Conservation (phyloP, 352 stramenopile species). For the Phytophthora sp. region DNA sequence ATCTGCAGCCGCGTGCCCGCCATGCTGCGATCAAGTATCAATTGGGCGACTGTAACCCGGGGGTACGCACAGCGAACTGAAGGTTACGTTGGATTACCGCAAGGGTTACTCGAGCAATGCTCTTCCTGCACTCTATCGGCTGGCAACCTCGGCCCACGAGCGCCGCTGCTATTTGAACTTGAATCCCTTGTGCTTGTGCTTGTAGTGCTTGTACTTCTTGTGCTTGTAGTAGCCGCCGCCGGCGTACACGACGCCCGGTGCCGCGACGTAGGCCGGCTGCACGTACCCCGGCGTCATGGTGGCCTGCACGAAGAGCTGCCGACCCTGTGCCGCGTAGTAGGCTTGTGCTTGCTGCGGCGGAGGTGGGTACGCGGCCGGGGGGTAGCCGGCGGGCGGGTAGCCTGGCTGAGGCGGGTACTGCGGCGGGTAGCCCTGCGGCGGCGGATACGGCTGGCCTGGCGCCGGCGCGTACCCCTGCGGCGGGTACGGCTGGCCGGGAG, state of each 20-base stretch:
- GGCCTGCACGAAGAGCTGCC: slow-evolving; percentile 75
- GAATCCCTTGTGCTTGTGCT: slow-evolving; percentile 56
- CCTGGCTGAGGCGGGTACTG: slow-evolving; percentile 40
- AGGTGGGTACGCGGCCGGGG: slow-evolving; percentile 40
- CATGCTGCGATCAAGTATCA: slow-evolving; percentile 38
- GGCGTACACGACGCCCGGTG: slow-evolving; percentile 64
- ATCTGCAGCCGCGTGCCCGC: slow-evolving; percentile 78
- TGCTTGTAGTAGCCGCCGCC: slow-evolving; percentile 58
- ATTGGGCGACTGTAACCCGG: slow-evolving; percentile 6
- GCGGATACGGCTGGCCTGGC: slow-evolving; percentile 37
- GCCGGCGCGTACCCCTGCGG: slow-evolving; percentile 30
- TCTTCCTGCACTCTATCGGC: not conserved
- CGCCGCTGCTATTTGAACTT: slow-evolving; percentile 49
- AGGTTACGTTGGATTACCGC: slow-evolving; percentile 2
- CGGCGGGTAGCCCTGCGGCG: slow-evolving; percentile 23
- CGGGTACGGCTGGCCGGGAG: slow-evolving; percentile 23
- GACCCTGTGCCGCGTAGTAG: slow-evolving; percentile 72
- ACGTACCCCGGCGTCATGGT: slow-evolving; percentile 38
- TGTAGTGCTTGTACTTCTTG: slow-evolving; percentile 64
- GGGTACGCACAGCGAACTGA: not conserved
- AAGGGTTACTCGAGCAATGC: not conserved
- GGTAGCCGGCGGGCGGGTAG: slow-evolving; percentile 47
- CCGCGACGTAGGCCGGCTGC: slow-evolving; percentile 65
- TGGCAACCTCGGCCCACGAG: not conserved
- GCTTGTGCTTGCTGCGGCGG: slow-evolving; percentile 51